These are phyloP conservation scores for Aschersonia sp. DNA, from an alignment of 2,329 filamentous ascomycete genomes.

Conservation along the genomic window DNA sequence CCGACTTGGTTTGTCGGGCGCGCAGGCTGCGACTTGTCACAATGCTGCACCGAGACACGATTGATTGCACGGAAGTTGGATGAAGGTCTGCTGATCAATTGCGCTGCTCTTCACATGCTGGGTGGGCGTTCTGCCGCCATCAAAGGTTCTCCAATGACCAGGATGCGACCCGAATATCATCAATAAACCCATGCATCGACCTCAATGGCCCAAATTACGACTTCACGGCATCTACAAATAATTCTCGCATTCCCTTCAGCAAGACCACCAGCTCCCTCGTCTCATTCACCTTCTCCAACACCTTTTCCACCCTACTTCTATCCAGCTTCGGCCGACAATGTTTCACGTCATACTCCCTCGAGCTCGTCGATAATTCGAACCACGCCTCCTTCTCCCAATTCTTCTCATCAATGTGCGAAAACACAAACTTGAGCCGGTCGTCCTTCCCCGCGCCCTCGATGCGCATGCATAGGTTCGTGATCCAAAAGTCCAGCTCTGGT, in stretches of 20 bases:
- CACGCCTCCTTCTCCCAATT: conserved; percentile 83
- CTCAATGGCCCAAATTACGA: conserved; percentile 7
- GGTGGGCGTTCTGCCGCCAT: no score
- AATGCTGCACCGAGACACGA: no score
- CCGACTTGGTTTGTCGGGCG: no score
- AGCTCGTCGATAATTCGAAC: conserved; percentile 79
- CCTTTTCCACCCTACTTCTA: conserved; percentile 59
- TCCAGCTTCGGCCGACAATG: conserved; percentile 74
- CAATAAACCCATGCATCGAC: no score
- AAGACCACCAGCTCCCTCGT: conserved; percentile 55
- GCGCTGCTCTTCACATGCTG: no score
- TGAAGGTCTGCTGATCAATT: no score
- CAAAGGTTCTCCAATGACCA: no score
- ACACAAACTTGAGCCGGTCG: conserved; percentile 82
- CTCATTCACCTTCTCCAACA: conserved; percentile 72
- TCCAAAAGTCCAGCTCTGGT: conserved; percentile 93
- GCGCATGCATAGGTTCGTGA: conserved; percentile 72
- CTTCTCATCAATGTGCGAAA: conserved; percentile 71
- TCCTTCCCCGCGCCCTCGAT: conserved; percentile 81
- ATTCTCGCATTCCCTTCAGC: conserved; percentile 68
- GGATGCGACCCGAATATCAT: no score
- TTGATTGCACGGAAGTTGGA: no score
- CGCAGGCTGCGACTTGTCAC: no score
- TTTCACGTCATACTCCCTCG: conserved; percentile 72
- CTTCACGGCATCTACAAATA: conserved; percentile 58